These are phyloP conservation scores for Passiflora organensis DNA, from an alignment of 345 rosid species.

Conservation along the genomic window DNA sequence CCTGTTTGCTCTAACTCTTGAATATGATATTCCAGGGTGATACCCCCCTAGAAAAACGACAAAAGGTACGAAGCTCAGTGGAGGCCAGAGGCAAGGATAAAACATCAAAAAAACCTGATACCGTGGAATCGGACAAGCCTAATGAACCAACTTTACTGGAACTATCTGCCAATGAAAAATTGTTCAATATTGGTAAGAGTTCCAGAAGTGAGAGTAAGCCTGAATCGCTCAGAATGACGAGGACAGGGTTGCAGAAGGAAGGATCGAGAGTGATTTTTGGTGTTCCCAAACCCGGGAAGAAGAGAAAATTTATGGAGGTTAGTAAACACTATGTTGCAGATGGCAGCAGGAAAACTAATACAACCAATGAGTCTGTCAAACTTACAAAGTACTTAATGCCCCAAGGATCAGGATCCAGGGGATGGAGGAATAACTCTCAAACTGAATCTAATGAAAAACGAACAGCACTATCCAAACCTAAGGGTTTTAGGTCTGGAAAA, in stretches of 20 bases:
- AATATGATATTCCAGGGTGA: slow-evolving; percentile 65
- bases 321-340: slow-evolving; percentile 82
- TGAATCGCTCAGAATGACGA: slow-evolving; percentile 45
- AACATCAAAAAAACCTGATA: slow-evolving; percentile 25
- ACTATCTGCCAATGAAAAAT: slow-evolving; percentile 48
- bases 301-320: slow-evolving; percentile 95
- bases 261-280: slow-evolving; percentile 77
- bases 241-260: slow-evolving; percentile 81
- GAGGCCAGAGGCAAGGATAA: slow-evolving; percentile 51
- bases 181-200: slow-evolving; percentile 69
- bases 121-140: slow-evolving; percentile 35
- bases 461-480: slow-evolving; percentile 45
- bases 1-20: slow-evolving; percentile 10
- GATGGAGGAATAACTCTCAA: slow-evolving; percentile 53
- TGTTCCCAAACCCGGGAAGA: slow-evolving; percentile 97
- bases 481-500: slow-evolving; percentile 52
- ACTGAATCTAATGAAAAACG: slow-evolving; percentile 54
- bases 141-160: slow-evolving; percentile 44
- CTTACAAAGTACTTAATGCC: slow-evolving; percentile 60
- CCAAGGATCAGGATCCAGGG: slow-evolving; percentile 54
- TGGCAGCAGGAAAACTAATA: slow-evolving; percentile 36
- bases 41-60: slow-evolving; percentile 75
- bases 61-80: slow-evolving; percentile 42
- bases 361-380: slow-evolving; percentile 55
- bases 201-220: slow-evolving; percentile 43